Evolutionary conservation across 1,139 yeast species (phyloP).

Genomic region (Fermentozyma sake): DNA sequence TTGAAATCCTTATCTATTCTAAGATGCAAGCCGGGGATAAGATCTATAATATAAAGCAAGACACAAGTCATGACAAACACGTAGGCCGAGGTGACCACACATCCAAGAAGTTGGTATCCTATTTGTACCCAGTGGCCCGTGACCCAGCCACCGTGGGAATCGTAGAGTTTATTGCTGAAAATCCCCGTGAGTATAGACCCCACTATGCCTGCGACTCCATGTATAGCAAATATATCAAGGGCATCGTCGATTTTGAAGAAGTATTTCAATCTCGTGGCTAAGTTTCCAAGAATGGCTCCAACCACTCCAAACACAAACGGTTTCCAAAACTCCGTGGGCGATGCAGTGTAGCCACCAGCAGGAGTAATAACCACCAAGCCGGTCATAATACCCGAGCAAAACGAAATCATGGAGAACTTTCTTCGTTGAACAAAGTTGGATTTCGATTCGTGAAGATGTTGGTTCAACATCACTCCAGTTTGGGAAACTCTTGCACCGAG

Average conservation of each 20-base stretch:
- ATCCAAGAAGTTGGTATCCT: slow-evolving; percentile 45
- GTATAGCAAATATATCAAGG: slow-evolving; percentile 43
- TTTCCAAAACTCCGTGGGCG: slow-evolving; percentile 39
- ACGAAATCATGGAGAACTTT: slow-evolving; percentile 37
- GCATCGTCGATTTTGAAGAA: slow-evolving; percentile 40
- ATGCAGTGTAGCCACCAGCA: slow-evolving; percentile 41
- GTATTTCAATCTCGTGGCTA: slow-evolving; percentile 40
- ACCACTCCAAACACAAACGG: slow-evolving; percentile 36
- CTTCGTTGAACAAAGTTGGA: slow-evolving; percentile 19
- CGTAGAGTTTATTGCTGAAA: slow-evolving; percentile 32
- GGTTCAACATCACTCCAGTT: slow-evolving; percentile 18
- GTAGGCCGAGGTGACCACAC: slow-evolving; percentile 37
- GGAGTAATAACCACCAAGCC: slow-evolving; percentile 46
- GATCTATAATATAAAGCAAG: slow-evolving; percentile 38
- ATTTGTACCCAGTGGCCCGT: slow-evolving; percentile 45
- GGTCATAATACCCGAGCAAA: slow-evolving; percentile 40
- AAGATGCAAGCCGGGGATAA: slow-evolving; percentile 44
- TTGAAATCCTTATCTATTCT: slow-evolving; percentile 42
- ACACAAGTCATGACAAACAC: slow-evolving; percentile 33
- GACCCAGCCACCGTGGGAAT: slow-evolving; percentile 45
- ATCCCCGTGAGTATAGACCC: slow-evolving; percentile 43
- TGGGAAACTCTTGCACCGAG: slow-evolving; percentile 10
- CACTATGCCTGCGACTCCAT: slow-evolving; percentile 41
- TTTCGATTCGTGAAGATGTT: slow-evolving; percentile 17
- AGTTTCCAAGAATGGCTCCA: slow-evolving; percentile 35